phyloP scores from a whole-genome alignment of 2,329 filamentous ascomycete species.

The Clonostachys solani region DNA sequence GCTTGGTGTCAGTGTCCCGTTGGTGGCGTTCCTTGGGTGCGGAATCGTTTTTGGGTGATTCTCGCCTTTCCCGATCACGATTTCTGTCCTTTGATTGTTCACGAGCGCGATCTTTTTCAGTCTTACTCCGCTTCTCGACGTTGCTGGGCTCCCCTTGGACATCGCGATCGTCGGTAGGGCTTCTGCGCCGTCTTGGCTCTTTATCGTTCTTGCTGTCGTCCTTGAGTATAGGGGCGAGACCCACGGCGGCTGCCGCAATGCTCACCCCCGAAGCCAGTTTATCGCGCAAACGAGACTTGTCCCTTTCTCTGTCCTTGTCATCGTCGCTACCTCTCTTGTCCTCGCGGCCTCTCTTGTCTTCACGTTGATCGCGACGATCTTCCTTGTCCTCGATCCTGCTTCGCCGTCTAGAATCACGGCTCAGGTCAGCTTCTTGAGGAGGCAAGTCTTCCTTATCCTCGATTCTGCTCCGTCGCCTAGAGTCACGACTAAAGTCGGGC shows the following conservation, averaged over 20 bases:
- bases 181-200: constrained; percentile 14
- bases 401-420: constrained; percentile 5
- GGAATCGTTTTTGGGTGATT: not conserved
- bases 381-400: constrained; percentile 2
- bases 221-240: constrained; percentile 28
- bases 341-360: constrained; percentile 19
- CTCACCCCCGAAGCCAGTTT: constrained; percentile 43
- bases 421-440: constrained; percentile 4
- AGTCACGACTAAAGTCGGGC: constrained; percentile 5
- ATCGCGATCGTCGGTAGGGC: constrained; percentile 22
- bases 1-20: constrained; percentile 31
- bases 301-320: constrained; percentile 23
- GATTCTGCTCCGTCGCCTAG: not conserved
- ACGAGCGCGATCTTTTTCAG: not conserved
- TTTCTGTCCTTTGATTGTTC: not conserved
- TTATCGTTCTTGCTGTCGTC: constrained; percentile 25
- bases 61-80: not conserved
- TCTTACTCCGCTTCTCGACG: not conserved
- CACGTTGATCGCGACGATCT: constrained; percentile 3
- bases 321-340: constrained; percentile 20
- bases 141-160: constrained; percentile 10
- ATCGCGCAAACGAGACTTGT: constrained; percentile 38
- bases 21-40: constrained; percentile 15
- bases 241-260: constrained; percentile 43
- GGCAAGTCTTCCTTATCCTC: constrained; percentile 1